phyloP scores from a whole-genome alignment of 2,329 filamentous ascomycete species.

The Aspergillus pseudoterreus region DNA sequence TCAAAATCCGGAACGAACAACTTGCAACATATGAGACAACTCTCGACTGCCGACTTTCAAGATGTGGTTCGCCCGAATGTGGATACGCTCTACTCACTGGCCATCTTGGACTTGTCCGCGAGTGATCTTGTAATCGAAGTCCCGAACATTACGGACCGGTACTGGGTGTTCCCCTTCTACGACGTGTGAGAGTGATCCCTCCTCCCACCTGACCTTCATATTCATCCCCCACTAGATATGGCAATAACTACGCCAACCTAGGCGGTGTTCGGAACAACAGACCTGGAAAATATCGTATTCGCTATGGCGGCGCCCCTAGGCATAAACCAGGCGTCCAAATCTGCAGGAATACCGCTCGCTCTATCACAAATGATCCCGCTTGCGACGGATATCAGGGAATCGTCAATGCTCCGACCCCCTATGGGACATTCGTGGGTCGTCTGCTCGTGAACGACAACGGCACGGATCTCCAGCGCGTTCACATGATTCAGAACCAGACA shows the following conservation, averaged over 20 bases:
- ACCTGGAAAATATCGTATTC: slow-evolving; percentile 22
- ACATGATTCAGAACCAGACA: slow-evolving; percentile 13
- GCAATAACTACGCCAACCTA: slow-evolving; percentile 27
- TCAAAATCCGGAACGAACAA: not conserved
- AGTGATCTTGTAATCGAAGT: slow-evolving; percentile 21
- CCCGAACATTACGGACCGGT: slow-evolving; percentile 21
- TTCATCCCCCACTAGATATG: slow-evolving; percentile 15
- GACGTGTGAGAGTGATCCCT: slow-evolving; percentile 18
- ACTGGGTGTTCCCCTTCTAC: slow-evolving; percentile 24
- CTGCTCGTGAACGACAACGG: slow-evolving; percentile 9
- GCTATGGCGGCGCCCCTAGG: not conserved
- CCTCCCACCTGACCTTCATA: too few relatives aligned
- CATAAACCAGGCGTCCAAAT: slow-evolving; percentile 3
- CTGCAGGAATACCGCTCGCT: not conserved
- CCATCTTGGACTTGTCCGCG: slow-evolving; percentile 23
- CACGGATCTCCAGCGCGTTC: slow-evolving; percentile 12
- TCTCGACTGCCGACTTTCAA: slow-evolving; percentile 11
- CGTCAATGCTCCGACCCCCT: slow-evolving; percentile 19
- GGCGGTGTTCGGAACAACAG: slow-evolving; percentile 12
- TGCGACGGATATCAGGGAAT: slow-evolving; percentile 12
- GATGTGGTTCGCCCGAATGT: slow-evolving; percentile 22
- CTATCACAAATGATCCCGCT: not conserved
- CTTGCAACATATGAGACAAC: not conserved
- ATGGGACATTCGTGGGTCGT: slow-evolving; percentile 15
- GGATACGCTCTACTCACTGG: slow-evolving; percentile 24